These are phyloP conservation scores for Pholiota adiposa DNA, from an alignment of 1,284 basidiomycete genomes.

Conservation along the genomic window DNA sequence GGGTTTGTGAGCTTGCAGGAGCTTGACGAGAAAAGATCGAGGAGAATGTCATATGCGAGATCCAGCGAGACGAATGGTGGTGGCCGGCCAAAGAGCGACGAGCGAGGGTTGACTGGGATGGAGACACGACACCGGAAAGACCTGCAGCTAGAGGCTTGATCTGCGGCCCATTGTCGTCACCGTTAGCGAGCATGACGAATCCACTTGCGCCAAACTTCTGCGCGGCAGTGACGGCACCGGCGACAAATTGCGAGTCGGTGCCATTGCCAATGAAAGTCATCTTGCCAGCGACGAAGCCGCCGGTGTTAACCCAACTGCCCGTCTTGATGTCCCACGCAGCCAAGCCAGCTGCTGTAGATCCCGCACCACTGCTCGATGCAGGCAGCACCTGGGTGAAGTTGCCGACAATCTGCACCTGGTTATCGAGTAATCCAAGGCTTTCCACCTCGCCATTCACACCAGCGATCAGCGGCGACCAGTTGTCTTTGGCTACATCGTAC, in stretches of 20 bases:
- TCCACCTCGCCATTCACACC: constrained; percentile 83
- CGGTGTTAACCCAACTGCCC: constrained; percentile 71
- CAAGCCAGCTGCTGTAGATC: constrained; percentile 63
- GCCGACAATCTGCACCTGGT: constrained; percentile 71
- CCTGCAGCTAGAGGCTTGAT: constrained; percentile 63
- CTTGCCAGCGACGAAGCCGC: constrained; percentile 76
- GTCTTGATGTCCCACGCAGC: constrained; percentile 77
- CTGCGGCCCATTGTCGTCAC: constrained; percentile 52
- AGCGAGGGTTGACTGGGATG: constrained; percentile 31
- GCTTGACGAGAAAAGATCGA: constrained; percentile 57
- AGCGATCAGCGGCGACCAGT: constrained; percentile 74
- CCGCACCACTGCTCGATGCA: constrained; percentile 38
- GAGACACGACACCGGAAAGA: constrained; percentile 42
- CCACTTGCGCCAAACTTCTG: constrained; percentile 71
- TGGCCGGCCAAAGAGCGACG: constrained; percentile 41
- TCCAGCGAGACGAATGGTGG: constrained; percentile 48
- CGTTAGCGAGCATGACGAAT: constrained; percentile 72
- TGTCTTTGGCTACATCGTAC: constrained; percentile 72
- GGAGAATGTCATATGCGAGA: constrained; percentile 51
- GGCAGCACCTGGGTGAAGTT: constrained; percentile 66
- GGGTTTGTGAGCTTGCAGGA: constrained; percentile 39
- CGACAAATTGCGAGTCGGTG: constrained; percentile 63
- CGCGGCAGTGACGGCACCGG: constrained; percentile 62
- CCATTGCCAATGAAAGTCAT: constrained; percentile 75
- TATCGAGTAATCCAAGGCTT: constrained; percentile 56